Evolutionary conservation across 345 rosid species (phyloP), one percentile per base, ranked within the genome.

Genomic region (Gossypium stocksii): DNA sequence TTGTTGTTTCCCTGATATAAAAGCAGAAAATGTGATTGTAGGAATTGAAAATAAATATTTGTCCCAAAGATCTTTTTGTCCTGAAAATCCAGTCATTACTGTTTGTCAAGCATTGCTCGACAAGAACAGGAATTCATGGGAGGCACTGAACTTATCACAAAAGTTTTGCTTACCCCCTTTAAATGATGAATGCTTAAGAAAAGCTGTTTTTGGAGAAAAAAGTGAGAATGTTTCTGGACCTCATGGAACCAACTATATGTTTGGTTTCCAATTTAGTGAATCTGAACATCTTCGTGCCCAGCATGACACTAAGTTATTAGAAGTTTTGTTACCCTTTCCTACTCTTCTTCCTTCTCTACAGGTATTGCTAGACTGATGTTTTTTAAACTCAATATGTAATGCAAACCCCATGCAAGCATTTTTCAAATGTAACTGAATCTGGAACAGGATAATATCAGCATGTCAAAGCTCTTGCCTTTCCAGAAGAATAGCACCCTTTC

Each of bases 401-500:
- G 29, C 23, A 29, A 64, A 48, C 70, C 49, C 52, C 44, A 57
- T 72, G 20, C 49, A 74, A 73, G 51, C 44, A 20, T 58, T 66
- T 78, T 38, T 75, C 60, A 65, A 46, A 25, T 53, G 74, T 73
- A 77, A 54, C 72, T 53, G 73, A 20, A 77, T 73, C 65, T 74
- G 69, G 78, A 68, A 75, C 90, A 95, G 98, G 91, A 91, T 44
- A 83, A 85, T 48, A 78, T 78, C 78, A 85, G 54, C 19, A 81
- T 95, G 79, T 90, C 97, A 72, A 87, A 86, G 74, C 82, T 88
- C 65, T 82, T 95, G 80, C 96, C 99, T 85, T 88, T 86, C 84
- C 97, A 93, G 84, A 88, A 87, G 77, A 91, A 89, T 80, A 89
- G 97, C 85, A 89, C 99, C 63, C 94, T 95, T 83, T 83, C 85